Base-by-base conservation (phyloP, 2,329 filamentous ascomycete species). In the Colletotrichum liaoningense region DNA sequence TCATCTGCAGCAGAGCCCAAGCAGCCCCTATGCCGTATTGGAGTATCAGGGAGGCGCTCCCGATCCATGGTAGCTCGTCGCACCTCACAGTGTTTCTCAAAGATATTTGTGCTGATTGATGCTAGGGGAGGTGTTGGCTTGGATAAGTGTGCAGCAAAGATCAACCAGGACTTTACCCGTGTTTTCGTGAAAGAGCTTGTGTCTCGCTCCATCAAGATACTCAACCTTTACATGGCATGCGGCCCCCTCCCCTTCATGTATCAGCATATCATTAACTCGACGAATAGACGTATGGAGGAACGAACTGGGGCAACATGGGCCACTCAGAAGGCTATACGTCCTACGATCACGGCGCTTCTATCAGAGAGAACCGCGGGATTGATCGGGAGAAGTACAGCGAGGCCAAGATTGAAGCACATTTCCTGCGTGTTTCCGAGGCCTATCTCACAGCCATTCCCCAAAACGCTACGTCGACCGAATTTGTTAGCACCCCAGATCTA, bases 241-340 rank as follows among this genome's bases (percentile, higher is more conserved):
- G 6, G 19, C 22, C 12, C 2, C 11, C 26, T 28, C 26, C 26
- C 26, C 4, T 35, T 11, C 24, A 1, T 2, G 3, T 12, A 2
- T 4, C 7, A 46, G 24, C 26, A 2, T 1, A 16, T 24, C 3
- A 5, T 26, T 58, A n/a, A 62, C 55, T 54, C 24, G 0, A 14
- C 74, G 56, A 38, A 35, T 42, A 87, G 87, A 90, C 87, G 0
- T 93, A 88, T 75, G 93, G 93, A 11, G 93, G 93, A 11, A 94
- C 93, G 0, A 95, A 95, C 79, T 95, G 93, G 93, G 93, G 93
- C 0, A 94, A 94, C 76, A 80, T 93, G 4, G 91, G 93, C 1
- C 88, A 93, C 76, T 87, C 91, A 11, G 89, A 89, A 14, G 89
- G 86, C 11, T 90, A 89, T 74, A 89, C 86, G 1, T 85, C 83